A percentile compares a stretch with the other conserved stretches of the same genome.
Evolutionary conservation across 1,284 basidiomycete species (phyloP).

Genomic region (Boletus holoroseus): DNA sequence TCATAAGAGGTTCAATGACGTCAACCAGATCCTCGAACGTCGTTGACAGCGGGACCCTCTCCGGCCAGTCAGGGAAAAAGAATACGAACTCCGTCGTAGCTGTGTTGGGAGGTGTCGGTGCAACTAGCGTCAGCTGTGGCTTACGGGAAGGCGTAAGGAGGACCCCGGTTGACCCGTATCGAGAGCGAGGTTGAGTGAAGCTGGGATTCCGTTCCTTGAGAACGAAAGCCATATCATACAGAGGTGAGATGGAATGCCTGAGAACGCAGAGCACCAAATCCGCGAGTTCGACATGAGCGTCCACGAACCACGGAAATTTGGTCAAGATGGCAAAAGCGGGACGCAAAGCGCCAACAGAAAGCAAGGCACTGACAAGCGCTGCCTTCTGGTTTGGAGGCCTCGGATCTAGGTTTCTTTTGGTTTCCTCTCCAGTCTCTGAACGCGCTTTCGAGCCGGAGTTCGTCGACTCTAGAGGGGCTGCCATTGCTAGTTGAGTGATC

Average conservation of each 20-base stretch:
- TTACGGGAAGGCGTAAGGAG: constrained; percentile 51
- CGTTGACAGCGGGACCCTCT: constrained; percentile 63
- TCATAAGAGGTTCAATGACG: constrained; percentile 71
- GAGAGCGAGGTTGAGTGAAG: constrained; percentile 56
- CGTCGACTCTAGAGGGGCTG: constrained; percentile 76
- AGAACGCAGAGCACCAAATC: constrained; percentile 78
- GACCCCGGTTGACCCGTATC: constrained; percentile 55
- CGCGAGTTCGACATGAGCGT: constrained; percentile 76
- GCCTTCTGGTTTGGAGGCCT: constrained; percentile 77
- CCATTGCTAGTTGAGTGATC: constrained; percentile 80
- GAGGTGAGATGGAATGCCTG: constrained; percentile 57
- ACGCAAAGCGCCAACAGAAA: constrained; percentile 79
- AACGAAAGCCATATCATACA: constrained; percentile 57
- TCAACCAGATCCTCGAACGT: constrained; percentile 64
- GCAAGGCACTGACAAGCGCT: constrained; percentile 73
- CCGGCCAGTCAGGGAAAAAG: constrained; percentile 83
- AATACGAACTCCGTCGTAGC: constrained; percentile 71
- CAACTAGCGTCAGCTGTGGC: constrained; percentile 58
- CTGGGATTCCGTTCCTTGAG: constrained; percentile 53
- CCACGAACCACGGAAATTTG: constrained; percentile 82
- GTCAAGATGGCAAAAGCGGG: constrained; percentile 76
- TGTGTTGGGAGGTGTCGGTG: constrained; percentile 74
- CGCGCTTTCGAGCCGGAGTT: constrained; percentile 37
- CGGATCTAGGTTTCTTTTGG: constrained; percentile 40
- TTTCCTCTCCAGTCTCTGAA: constrained; percentile 36